Percentiles rank a stretch among this genome's conserved stretches.
Evolutionary conservation across 192 early-diverging fungal species (phyloP).

Genomic region (Borealophlyctis nickersoniae): DNA sequence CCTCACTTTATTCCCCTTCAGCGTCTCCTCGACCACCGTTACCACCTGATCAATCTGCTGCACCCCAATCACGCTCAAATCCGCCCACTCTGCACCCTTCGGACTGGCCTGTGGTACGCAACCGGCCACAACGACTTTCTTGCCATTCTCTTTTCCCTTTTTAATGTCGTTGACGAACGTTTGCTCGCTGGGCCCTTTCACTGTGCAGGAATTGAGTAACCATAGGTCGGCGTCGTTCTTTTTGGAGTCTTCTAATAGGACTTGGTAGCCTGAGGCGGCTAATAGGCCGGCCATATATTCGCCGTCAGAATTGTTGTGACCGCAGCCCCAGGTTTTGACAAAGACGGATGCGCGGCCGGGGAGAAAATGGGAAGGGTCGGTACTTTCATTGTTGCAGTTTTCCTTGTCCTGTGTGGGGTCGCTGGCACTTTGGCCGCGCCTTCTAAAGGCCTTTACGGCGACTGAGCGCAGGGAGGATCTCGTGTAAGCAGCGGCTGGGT

Average conservation of each 20-base stretch:
- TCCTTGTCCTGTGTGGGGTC: background rate
- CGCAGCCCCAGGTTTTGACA: slow-evolving; percentile 55
- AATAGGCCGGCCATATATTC: slow-evolving; percentile 62
- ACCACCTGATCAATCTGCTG: slow-evolving; percentile 62
- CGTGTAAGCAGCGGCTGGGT: background rate
- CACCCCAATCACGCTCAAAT: slow-evolving; percentile 48
- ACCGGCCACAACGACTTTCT: slow-evolving; percentile 56
- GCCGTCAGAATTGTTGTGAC: slow-evolving; percentile 39
- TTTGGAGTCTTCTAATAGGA: slow-evolving; percentile 42
- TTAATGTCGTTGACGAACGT: slow-evolving; percentile 55
- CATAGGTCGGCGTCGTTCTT: slow-evolving; percentile 48
- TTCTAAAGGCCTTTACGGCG: background rate
- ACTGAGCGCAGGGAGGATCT: background rate
- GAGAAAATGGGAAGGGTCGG: slow-evolving; percentile 24
- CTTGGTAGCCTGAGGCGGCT: slow-evolving; percentile 44
- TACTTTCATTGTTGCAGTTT: too few species aligned
- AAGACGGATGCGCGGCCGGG: slow-evolving; percentile 47
- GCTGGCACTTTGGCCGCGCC: background rate
- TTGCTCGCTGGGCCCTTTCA: slow-evolving; percentile 56
- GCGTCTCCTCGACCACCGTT: slow-evolving; percentile 58
- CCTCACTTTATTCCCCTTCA: slow-evolving; percentile 50
- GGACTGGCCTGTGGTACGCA: slow-evolving; percentile 53
- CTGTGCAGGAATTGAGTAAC: slow-evolving; percentile 63
- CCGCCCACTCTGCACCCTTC: slow-evolving; percentile 41
- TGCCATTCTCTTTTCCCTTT: slow-evolving; percentile 39